These are phyloP conservation scores for Irpex rosettiformis DNA, from an alignment of 1,284 basidiomycete species.

Conservation along the genomic window DNA sequence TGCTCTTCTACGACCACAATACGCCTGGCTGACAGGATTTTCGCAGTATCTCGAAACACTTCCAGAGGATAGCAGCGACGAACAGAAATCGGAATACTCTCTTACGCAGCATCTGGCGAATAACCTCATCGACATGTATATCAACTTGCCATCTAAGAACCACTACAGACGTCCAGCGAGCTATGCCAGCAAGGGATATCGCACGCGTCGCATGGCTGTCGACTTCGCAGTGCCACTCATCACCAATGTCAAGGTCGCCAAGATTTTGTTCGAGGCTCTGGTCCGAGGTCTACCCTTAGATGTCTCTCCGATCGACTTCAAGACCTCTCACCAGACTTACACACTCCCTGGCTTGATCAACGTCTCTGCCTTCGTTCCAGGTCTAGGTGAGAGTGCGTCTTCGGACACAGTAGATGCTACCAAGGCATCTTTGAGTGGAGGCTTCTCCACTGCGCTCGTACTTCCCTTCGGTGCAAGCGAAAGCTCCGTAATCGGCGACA, in stretches of 20 bases:
- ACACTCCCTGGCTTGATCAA: conserved; percentile 93
- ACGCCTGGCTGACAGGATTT: conserved; percentile 10
- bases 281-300: conserved; percentile 86
- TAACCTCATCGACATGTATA: conserved; percentile 97
- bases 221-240: conserved; percentile 97
- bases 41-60: conserved; percentile 82
- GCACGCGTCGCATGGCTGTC: conserved; percentile 98
- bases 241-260: conserved; percentile 99
- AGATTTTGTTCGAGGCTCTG: conserved; percentile 93
- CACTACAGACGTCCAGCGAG: conserved; percentile 96
- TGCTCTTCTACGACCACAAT: background rate
- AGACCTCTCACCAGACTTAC: conserved; percentile 90
- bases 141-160: conserved; percentile 98
- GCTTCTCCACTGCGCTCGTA: conserved; percentile 83
- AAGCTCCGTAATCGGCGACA: conserved; percentile 63
- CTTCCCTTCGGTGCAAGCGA: conserved; percentile 63
- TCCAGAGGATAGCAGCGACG: conserved; percentile 67
- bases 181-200: conserved; percentile 96
- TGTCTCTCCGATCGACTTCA: conserved; percentile 90
- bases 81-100: conserved; percentile 95
- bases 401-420: conserved; percentile 69
- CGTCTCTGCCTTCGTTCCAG: conserved; percentile 86
- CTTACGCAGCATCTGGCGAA: conserved; percentile 93
- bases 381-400: conserved; percentile 54
- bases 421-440: conserved; percentile 80